Evolutionary conservation across 148 eudicot genomes (phyloP), one percentile per base, ranked within the genome.

Genomic region (Camellia granthamiana): DNA sequence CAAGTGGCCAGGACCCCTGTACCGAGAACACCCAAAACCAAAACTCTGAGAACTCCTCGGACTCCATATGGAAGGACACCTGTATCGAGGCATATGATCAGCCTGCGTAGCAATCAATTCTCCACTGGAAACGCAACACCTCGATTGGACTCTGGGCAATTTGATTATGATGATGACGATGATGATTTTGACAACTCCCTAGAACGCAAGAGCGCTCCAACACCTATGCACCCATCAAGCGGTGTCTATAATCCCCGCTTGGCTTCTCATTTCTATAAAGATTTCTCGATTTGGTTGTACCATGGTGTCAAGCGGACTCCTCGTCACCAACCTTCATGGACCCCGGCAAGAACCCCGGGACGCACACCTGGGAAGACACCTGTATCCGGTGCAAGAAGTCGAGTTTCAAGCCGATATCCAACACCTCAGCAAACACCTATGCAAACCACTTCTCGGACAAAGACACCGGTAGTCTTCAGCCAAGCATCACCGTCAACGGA

Each of bases 231-330:
- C 65, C 41, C 70, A 67, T 79, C 70, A 0, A 86, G 87, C 46
- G 86, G 88, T 5, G 80, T 70, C 8, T 66, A 88, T 15, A 61
- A 85, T 76, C 86, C 89, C 1, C 83, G 88, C 3, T 55, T 88
- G 63, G 91, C 89, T 65, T 86, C 89, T 51, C 89, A 88, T 0
- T 88, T 88, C 80, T 88, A 86, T 80, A 86, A 84, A 81, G 88
- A 88, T 74, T 86, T 86, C 71, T 84, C 91, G 0, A 81, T 83
- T 12, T 85, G 91, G 89, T 3, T 88, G 6, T 86, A 88, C 86
- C 52, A 86, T 44, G 89, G 89, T 67, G 89, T 88, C 70, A 86
- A 62, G n/a, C 86, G 88, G 47, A 86, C 91, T n/a, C 87, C 91
- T 6, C 87, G 63, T 7, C 87, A 84, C 38, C 79, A 78, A 19